Conservation (phyloP, 441 rosid genomes). For the Hura crepitans region DNA sequence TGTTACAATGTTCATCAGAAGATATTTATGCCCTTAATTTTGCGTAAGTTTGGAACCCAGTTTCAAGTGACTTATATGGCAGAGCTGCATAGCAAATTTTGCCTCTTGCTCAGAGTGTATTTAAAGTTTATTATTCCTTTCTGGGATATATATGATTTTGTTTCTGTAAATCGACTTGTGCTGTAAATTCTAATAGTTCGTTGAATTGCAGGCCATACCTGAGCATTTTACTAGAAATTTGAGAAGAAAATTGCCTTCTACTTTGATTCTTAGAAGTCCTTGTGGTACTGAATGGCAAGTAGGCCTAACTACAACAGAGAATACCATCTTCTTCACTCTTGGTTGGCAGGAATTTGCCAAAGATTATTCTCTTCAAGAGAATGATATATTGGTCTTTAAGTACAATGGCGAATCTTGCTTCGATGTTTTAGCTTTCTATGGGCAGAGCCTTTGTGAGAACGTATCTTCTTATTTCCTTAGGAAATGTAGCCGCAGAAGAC, state of each 20-base stretch:
- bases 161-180: neutral
- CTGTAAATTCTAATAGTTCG: neutral
- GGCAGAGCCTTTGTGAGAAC: constrained; percentile 58
- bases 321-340: constrained; percentile 33
- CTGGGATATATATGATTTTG: neutral
- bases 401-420: constrained; percentile 59
- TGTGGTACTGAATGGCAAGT: constrained; percentile 53
- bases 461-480: constrained; percentile 54
- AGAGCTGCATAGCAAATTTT: neutral
- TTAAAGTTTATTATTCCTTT: neutral
- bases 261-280: constrained; percentile 60
- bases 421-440: constrained; percentile 56
- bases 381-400: constrained; percentile 62
- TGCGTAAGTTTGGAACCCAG: neutral
- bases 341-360: constrained; percentile 64
- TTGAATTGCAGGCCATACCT: constrained; percentile 57
- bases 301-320: constrained; percentile 33
- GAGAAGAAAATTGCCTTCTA: constrained; percentile 48
- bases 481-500: constrained; percentile 37
- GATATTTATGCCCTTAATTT: neutral
- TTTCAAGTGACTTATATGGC: neutral
- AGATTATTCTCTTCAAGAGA: constrained; percentile 47
- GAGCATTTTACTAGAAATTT: constrained; percentile 44
- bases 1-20: neutral
- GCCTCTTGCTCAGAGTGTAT: neutral